phyloP scores from a whole-genome alignment of 148 eudicot species.

The Arctostaphylos glauca region DNA sequence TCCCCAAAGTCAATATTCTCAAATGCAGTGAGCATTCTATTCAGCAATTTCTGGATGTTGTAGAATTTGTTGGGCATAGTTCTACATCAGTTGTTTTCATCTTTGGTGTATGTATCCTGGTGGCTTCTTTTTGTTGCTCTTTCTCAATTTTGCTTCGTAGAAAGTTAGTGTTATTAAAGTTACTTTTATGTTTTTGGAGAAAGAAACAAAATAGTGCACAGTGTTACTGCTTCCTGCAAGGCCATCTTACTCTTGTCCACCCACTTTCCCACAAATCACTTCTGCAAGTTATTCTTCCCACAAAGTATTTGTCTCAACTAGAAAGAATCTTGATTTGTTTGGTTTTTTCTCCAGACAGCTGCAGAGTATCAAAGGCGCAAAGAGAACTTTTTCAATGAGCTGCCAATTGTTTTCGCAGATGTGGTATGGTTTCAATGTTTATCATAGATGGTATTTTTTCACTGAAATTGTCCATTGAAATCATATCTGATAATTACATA shows the following conservation, averaged over 20 bases:
- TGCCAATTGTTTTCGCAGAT: slow-evolving; percentile 79
- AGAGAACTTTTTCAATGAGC: slow-evolving; percentile 88
- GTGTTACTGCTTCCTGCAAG: neutral
- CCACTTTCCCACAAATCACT: no score
- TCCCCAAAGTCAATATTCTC: neutral
- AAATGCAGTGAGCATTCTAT: neutral
- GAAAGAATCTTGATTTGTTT: no score
- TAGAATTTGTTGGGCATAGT: neutral
- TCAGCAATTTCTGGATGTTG: neutral
- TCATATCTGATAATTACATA: neutral
- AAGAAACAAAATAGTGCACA: neutral
- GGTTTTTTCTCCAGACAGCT: no score
- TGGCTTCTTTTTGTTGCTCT: neutral
- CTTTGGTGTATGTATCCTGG: neutral
- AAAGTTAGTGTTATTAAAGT: slow-evolving; percentile 18
- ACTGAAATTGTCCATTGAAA: neutral
- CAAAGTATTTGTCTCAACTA: no score
- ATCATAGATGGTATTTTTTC: neutral
- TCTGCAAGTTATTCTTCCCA: no score
- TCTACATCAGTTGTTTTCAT: neutral
- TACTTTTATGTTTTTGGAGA: no score
- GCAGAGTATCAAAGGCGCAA: no score
- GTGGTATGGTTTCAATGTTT: slow-evolving; percentile 55
- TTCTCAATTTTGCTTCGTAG: neutral
- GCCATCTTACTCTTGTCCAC: no score